These are phyloP conservation scores for Stylonectria norvegica DNA, from an alignment of 2,329 filamentous ascomycete species.

Conservation along the genomic window DNA sequence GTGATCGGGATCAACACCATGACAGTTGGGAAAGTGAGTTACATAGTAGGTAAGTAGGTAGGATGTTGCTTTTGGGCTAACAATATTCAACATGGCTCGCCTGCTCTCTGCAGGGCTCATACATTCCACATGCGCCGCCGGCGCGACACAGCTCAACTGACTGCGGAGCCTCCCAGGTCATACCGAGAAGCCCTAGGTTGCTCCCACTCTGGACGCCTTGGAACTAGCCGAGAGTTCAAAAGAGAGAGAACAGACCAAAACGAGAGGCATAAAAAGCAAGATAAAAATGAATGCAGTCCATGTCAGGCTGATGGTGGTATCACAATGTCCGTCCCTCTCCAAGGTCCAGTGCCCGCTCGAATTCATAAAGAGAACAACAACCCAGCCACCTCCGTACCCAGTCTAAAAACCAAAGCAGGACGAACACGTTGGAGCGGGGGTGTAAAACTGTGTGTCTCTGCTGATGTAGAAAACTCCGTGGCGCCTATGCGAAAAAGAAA, in stretches of 20 bases:
- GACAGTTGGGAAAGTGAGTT: too few species aligned
- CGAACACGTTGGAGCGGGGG: constrained; percentile 5
- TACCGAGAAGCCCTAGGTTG: too few species aligned
- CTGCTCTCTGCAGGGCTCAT: not conserved
- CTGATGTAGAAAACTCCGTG: constrained; percentile 26
- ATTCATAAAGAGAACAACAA: not conserved
- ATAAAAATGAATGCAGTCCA: constrained; percentile 1
- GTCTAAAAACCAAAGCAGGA: not conserved
- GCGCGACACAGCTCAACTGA: too few species aligned
- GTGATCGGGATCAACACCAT: not conserved
- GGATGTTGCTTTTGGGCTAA: not conserved
- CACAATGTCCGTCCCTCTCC: not conserved
- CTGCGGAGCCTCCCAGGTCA: too few species aligned
- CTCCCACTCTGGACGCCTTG: too few species aligned
- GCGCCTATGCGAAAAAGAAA: constrained; percentile 23
- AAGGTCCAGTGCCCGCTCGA: not conserved
- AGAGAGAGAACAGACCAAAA: not conserved
- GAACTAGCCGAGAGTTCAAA: too few species aligned
- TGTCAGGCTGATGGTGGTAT: constrained; percentile 2
- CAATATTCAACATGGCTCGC: not conserved
- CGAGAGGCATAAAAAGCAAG: not conserved
- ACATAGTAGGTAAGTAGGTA: not conserved
- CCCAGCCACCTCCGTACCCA: not conserved
- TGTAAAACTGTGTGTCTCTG: constrained; percentile 7
- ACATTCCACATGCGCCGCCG: not conserved